A percentile compares a stretch with the other conserved stretches of the same genome.
phyloP scores from a whole-genome alignment of 140 eudicot genomes.

The Eryngium alpinum region DNA sequence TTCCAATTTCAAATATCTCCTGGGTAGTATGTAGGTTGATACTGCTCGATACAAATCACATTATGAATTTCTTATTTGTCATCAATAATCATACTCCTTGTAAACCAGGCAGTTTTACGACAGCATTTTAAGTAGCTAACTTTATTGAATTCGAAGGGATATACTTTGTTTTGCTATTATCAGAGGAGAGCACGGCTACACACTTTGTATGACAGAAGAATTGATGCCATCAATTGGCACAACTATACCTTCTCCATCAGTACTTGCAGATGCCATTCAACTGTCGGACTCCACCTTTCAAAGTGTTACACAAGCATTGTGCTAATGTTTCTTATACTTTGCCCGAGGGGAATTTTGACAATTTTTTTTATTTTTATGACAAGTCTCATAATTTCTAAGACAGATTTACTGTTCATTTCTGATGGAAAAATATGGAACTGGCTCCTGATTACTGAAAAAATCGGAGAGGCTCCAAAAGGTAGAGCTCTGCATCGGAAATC shows the following conservation, averaged over 20 bases:
- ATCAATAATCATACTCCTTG: neutral
- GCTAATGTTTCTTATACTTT: constrained; percentile 40
- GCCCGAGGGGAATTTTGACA: constrained; percentile 57
- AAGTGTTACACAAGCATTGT: constrained; percentile 53
- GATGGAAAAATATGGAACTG: constrained; percentile 99
- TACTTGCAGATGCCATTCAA: constrained; percentile 77
- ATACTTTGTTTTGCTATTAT: constrained; percentile 30
- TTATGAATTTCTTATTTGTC: neutral
- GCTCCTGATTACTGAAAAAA: constrained; percentile 86
- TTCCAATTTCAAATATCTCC: neutral
- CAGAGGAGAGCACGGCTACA: constrained; percentile 84
- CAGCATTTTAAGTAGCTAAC: constrained; percentile 5
- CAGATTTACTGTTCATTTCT: constrained; percentile 73
- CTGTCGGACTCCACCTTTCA: constrained; percentile 77
- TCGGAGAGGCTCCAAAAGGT: constrained; percentile 44
- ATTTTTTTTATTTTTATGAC: constrained; percentile 68
- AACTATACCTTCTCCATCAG: constrained; percentile 81
- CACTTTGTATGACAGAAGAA: constrained; percentile 86
- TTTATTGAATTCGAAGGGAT: constrained; percentile 20
- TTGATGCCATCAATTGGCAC: constrained; percentile 93
- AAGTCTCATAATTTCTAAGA: constrained; percentile 61
- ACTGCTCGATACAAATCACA: neutral
- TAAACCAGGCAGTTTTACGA: neutral
- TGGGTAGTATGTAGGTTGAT: neutral
- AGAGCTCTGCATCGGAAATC: constrained; percentile 22